Evolutionary conservation across 768 basidiomycete species (phyloP).

Genomic region (Boletus subcaerulescens): DNA sequence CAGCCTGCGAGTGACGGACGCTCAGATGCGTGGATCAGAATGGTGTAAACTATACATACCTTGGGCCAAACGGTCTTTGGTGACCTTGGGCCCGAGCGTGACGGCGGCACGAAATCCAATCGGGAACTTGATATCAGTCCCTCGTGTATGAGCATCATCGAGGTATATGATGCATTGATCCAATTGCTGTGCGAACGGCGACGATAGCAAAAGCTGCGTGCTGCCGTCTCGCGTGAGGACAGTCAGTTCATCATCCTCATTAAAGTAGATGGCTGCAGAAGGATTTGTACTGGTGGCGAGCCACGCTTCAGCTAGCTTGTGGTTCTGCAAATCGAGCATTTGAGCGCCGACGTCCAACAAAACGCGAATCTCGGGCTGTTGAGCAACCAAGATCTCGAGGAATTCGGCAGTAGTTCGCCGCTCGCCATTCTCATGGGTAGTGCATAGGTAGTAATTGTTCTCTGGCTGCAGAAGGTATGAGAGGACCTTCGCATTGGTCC

Average conservation of each 20-base stretch:
- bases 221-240: background rate
- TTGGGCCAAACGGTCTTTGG: constrained; percentile 51
- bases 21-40: background rate
- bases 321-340: constrained; percentile 47
- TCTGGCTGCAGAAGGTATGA: constrained; percentile 28
- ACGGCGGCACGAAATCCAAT: constrained; percentile 20
- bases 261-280: constrained; percentile 43
- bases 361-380: constrained; percentile 39
- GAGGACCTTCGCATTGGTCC: background rate
- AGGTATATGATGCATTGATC: constrained; percentile 37
- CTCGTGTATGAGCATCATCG: constrained; percentile 48
- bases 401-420: constrained; percentile 21
- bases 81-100: constrained; percentile 44
- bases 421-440: constrained; percentile 9
- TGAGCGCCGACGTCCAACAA: constrained; percentile 56
- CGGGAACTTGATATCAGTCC: constrained; percentile 53
- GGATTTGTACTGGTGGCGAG: constrained; percentile 18
- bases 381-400: constrained; percentile 29
- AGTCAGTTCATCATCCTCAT: constrained; percentile 16
- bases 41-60: constrained; percentile 9
- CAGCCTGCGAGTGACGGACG: constrained; percentile 30
- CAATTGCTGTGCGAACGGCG: constrained; percentile 2
- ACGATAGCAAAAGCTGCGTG: background rate
- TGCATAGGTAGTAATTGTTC: constrained; percentile 35
- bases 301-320: constrained; percentile 31